Conservation (phyloP, 805 yeast species). For the Brettanomyces custersianus region DNA sequence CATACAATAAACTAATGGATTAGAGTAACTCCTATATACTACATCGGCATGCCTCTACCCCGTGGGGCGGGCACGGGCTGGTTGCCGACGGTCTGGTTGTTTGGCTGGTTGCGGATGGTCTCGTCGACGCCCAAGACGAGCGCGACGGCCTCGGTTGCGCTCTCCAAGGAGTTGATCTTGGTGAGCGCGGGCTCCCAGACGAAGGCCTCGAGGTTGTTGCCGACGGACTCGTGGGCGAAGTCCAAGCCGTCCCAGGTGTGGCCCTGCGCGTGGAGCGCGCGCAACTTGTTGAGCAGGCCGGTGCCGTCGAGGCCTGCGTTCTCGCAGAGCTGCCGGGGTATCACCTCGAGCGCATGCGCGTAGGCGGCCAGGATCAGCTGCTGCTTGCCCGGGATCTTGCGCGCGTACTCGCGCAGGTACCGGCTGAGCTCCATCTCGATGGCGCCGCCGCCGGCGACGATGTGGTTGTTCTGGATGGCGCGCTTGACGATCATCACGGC, state of each 20-base stretch:
- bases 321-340: constrained; percentile 96
- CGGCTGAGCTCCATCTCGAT: constrained; percentile 95
- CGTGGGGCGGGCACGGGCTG: constrained; percentile 18
- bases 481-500: constrained; percentile 98
- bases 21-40: too few relatives aligned
- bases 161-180: constrained; percentile 84
- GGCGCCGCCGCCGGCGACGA: constrained; percentile 99
- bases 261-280: constrained; percentile 92
- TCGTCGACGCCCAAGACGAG: constrained; percentile 93
- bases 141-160: constrained; percentile 96
- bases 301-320: constrained; percentile 98
- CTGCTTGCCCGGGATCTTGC: constrained; percentile 89
- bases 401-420: constrained; percentile 77
- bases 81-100: constrained; percentile 31
- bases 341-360: constrained; percentile 90
- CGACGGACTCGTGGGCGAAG: constrained; percentile 73
- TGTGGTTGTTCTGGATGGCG: constrained; percentile 74
- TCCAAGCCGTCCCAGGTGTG: constrained; percentile 90
- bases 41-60: constrained; percentile 64
- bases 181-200: constrained; percentile 98
- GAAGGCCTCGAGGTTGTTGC: constrained; percentile 74
- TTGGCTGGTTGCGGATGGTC: constrained; percentile 70
- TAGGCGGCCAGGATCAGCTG: constrained; percentile 87
- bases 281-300: constrained; percentile 80
- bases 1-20: too few relatives aligned